Evolutionary conservation across 2,329 filamentous ascomycete genomes (phyloP).

Genomic region (Coleophoma crateriformis): DNA sequence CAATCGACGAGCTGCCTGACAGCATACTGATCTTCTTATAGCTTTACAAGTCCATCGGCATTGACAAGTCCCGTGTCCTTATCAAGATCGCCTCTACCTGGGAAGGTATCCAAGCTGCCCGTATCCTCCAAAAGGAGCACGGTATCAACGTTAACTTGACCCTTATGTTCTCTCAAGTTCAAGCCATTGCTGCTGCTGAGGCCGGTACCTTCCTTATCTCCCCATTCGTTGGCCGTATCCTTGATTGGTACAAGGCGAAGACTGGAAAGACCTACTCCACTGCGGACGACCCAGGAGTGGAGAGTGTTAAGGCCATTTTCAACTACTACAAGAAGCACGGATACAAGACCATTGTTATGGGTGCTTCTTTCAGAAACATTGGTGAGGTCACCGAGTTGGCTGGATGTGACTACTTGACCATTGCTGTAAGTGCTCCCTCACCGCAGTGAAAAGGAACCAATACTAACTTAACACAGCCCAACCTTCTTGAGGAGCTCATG

Average conservation of each 20-base stretch:
- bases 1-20: background rate
- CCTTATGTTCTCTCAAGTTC: slow-evolving; percentile 93
- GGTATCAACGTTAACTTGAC: slow-evolving; percentile 98
- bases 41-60: slow-evolving; percentile 91
- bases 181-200: slow-evolving; percentile 95
- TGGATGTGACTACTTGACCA: slow-evolving; percentile 98
- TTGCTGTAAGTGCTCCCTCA: slow-evolving; percentile 60
- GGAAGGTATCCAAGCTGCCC: slow-evolving; percentile 98
- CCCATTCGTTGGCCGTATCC: slow-evolving; percentile 97
- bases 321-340: slow-evolving; percentile 99
- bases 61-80: slow-evolving; percentile 88
- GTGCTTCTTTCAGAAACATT: slow-evolving; percentile 91
- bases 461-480: slow-evolving; percentile 50
- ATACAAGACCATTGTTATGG: slow-evolving; percentile 99
- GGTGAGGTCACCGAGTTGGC: slow-evolving; percentile 98
- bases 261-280: slow-evolving; percentile 90
- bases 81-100: slow-evolving; percentile 99
- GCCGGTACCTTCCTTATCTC: slow-evolving; percentile 96
- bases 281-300: slow-evolving; percentile 91
- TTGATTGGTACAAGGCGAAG: slow-evolving; percentile 98
- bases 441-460: background rate
- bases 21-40: slow-evolving; percentile 31
- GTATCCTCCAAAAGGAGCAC: slow-evolving; percentile 94
- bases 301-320: slow-evolving; percentile 89
- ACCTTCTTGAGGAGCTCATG: slow-evolving; percentile 87